Percentiles rank a stretch among this genome's conserved stretches.
Conservation (phyloP, 2,329 filamentous ascomycete genomes). For the Aspergillus proliferans region DNA sequence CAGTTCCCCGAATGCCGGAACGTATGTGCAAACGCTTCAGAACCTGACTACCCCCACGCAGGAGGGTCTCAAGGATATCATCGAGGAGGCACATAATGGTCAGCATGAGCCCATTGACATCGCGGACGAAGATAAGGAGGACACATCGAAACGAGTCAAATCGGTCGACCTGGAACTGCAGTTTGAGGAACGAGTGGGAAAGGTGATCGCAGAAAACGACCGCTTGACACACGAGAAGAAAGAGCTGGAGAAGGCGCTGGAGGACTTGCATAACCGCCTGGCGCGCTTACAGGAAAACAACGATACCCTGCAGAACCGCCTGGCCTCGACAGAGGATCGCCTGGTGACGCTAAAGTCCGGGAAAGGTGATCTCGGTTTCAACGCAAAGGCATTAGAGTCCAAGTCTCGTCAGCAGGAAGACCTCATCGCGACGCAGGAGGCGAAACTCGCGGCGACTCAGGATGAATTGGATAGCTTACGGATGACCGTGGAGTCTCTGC, state of each 20-base stretch:
- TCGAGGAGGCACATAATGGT: slow-evolving; percentile 41
- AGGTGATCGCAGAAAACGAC: slow-evolving; percentile 52
- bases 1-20: slow-evolving; percentile 51
- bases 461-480: slow-evolving; percentile 40
- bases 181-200: slow-evolving; percentile 44
- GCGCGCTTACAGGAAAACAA: slow-evolving; percentile 51
- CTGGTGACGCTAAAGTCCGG: slow-evolving; percentile 48
- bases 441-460: slow-evolving; percentile 52
- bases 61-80: slow-evolving; percentile 42
- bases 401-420: slow-evolving; percentile 60
- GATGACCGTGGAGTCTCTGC: slow-evolving; percentile 40
- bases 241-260: slow-evolving; percentile 41
- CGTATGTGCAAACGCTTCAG: slow-evolving; percentile 48
- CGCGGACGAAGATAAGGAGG: slow-evolving; percentile 33
- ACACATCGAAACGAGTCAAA: slow-evolving; percentile 26
- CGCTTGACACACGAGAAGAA: slow-evolving; percentile 49
- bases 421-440: slow-evolving; percentile 65
- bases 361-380: slow-evolving; percentile 43
- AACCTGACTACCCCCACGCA: slow-evolving; percentile 39
- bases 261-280: slow-evolving; percentile 54
- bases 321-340: slow-evolving; percentile 44
- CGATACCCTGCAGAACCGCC: slow-evolving; percentile 39
- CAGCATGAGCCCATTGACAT: slow-evolving; percentile 31
- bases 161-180: slow-evolving; percentile 40
- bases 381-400: slow-evolving; percentile 37